These are phyloP conservation scores for Venturiaceae sp. DNA, from an alignment of 2,329 filamentous ascomycete genomes.

Conservation along the genomic window DNA sequence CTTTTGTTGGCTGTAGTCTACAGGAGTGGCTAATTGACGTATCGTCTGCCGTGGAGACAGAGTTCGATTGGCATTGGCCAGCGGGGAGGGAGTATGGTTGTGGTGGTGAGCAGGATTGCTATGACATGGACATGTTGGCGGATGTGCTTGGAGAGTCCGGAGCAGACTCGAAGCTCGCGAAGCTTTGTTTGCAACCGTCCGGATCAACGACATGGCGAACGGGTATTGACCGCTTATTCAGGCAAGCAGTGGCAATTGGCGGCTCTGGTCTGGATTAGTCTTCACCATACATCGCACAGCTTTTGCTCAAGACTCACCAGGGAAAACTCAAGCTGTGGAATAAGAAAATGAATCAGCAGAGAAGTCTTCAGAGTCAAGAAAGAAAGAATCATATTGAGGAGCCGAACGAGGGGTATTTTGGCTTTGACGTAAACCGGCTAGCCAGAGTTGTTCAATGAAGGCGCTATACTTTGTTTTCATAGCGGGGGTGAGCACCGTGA, in stretches of 20 bases:
- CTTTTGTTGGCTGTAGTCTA: slow-evolving; percentile 63
- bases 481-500: not conserved
- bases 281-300: not conserved
- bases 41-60: slow-evolving; percentile 24
- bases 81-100: slow-evolving; percentile 27
- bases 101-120: slow-evolving; percentile 77
- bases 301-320: not conserved
- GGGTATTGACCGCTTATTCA: not conserved
- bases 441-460: not conserved
- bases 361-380: not conserved
- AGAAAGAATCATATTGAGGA: not conserved
- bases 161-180: slow-evolving; percentile 63
- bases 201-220: slow-evolving; percentile 11
- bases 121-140: slow-evolving; percentile 84
- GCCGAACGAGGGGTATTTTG: not conserved
- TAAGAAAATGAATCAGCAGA: not conserved
- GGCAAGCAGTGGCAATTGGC: not conserved
- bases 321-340: not conserved
- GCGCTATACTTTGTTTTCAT: not conserved
- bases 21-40: slow-evolving; percentile 58
- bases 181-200: slow-evolving; percentile 34
- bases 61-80: slow-evolving; percentile 15
- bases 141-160: slow-evolving; percentile 83
- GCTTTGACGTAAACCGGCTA: not conserved
- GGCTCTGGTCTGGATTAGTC: not conserved